Conservation (phyloP, 306 rosid genomes). For the Prunus mume region DNA sequence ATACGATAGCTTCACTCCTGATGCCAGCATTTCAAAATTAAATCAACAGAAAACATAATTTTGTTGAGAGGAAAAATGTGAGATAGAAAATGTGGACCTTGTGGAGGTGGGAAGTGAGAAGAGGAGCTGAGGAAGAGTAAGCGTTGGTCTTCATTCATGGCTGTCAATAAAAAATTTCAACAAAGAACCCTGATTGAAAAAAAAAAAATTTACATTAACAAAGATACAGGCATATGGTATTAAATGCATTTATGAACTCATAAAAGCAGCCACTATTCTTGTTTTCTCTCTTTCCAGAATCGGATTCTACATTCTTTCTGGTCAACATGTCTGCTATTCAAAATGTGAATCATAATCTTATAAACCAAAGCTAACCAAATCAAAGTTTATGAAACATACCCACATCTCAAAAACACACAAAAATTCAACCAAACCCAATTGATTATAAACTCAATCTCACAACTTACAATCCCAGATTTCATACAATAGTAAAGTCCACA, state of each 20-base stretch:
- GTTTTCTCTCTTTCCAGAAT: background rate
- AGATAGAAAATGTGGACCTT: slow-evolving; percentile 33
- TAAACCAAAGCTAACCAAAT: background rate
- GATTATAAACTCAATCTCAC: background rate
- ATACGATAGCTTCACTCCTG: slow-evolving; percentile 66
- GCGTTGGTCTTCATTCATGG: slow-evolving; percentile 62
- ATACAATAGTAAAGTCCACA: background rate
- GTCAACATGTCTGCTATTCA: background rate
- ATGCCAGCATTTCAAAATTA: background rate
- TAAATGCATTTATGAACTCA: background rate
- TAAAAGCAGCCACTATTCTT: background rate
- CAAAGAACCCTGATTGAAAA: background rate
- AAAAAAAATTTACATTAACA: background rate
- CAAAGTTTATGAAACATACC: background rate
- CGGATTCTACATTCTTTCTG: background rate
- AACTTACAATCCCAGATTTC: background rate
- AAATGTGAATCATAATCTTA: background rate
- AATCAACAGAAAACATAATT: background rate
- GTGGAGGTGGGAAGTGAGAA: slow-evolving; percentile 56
- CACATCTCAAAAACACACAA: background rate
- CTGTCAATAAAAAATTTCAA: background rate
- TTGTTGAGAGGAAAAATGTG: background rate
- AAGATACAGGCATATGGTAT: too few relatives aligned
- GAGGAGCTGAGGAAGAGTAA: slow-evolving; percentile 54
- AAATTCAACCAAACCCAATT: background rate